These are phyloP conservation scores for Podila clonocystis DNA, from an alignment of 192 early-diverging fungal genomes.

Conservation along the genomic window DNA sequence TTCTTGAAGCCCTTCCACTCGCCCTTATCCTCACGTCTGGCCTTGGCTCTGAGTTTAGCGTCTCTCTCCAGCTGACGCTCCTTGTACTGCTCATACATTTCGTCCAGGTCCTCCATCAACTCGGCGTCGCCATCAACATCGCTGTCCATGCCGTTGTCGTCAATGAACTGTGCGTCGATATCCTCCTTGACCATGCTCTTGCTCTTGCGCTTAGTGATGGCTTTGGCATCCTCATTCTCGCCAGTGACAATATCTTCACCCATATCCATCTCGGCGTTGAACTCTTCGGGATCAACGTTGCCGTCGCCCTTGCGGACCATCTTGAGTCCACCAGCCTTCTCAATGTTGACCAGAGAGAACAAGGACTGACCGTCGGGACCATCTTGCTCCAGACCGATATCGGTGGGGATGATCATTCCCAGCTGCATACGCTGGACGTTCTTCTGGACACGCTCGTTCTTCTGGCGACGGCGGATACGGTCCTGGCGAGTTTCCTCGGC, in stretches of 20 bases:
- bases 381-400: slow-evolving; percentile 78
- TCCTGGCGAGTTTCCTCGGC: slow-evolving; percentile 46
- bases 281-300: slow-evolving; percentile 53
- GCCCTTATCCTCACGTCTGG: slow-evolving; percentile 72
- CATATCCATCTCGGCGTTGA: slow-evolving; percentile 51
- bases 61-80: slow-evolving; percentile 79
- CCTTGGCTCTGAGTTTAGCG: slow-evolving; percentile 77
- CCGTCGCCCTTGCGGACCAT: slow-evolving; percentile 66
- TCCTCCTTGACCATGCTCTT: slow-evolving; percentile 54
- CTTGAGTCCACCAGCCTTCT: slow-evolving; percentile 60
- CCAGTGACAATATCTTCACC: slow-evolving; percentile 57
- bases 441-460: slow-evolving; percentile 76
- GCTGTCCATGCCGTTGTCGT: slow-evolving; percentile 32
- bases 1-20: slow-evolving; percentile 74
- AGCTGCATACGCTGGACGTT: slow-evolving; percentile 80
- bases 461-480: slow-evolving; percentile 64
- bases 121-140: slow-evolving; percentile 56
- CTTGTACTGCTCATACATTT: slow-evolving; percentile 76
- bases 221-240: slow-evolving; percentile 48
- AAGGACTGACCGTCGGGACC: slow-evolving; percentile 62
- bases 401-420: slow-evolving; percentile 80
- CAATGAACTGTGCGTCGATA: slow-evolving; percentile 42
- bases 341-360: slow-evolving; percentile 65
- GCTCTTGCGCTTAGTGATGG: slow-evolving; percentile 60
- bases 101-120: slow-evolving; percentile 73